Percentiles rank a stretch among this genome's conserved stretches.
These are phyloP conservation scores for Botryosphaeria dothidea DNA, from an alignment of 2,329 filamentous ascomycete genomes.

Conservation along the genomic window DNA sequence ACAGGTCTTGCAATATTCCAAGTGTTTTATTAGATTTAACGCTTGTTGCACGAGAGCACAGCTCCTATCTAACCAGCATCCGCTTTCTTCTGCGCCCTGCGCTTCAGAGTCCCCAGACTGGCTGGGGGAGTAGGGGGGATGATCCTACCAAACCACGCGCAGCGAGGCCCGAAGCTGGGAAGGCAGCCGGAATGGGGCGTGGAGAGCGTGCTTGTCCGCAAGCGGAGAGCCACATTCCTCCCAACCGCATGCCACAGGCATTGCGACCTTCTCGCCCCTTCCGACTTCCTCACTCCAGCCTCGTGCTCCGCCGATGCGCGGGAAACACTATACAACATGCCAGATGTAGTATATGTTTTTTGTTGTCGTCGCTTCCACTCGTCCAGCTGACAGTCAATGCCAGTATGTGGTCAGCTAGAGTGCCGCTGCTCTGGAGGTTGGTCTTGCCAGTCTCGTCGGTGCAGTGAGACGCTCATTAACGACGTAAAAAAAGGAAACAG, in stretches of 20 bases:
- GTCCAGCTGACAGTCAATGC: conserved; percentile 42
- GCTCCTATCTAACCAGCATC: conserved; percentile 17
- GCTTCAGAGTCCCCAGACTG: background rate
- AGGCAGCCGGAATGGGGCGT: background rate
- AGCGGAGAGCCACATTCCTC: conserved; percentile 14
- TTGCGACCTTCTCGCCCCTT: background rate
- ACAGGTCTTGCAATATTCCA: conserved; percentile 4
- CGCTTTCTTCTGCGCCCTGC: conserved; percentile 1
- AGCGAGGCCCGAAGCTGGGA: conserved; percentile 13
- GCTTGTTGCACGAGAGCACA: conserved; percentile 11
- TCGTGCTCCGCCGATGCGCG: conserved; percentile 24
- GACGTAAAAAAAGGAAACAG: conserved; percentile 38
- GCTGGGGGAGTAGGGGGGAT: conserved; percentile 18
- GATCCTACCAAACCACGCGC: conserved; percentile 17
- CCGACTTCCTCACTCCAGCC: conserved; percentile 23
- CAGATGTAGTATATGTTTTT: conserved; percentile 37
- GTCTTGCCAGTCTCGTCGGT: conserved; percentile 35
- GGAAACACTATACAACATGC: conserved; percentile 38
- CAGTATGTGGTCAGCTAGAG: conserved; percentile 36
- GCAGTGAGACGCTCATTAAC: conserved; percentile 34
- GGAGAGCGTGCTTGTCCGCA: conserved; percentile 13
- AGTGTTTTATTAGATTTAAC: conserved; percentile 21
- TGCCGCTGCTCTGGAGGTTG: conserved; percentile 36
- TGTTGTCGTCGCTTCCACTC: conserved; percentile 36
- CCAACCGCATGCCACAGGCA: conserved; percentile 15